A percentile compares a stretch with the other conserved stretches of the same genome.
Conservation (phyloP, 2,329 filamentous ascomycete species). For the Coniochaeta prunicola region DNA sequence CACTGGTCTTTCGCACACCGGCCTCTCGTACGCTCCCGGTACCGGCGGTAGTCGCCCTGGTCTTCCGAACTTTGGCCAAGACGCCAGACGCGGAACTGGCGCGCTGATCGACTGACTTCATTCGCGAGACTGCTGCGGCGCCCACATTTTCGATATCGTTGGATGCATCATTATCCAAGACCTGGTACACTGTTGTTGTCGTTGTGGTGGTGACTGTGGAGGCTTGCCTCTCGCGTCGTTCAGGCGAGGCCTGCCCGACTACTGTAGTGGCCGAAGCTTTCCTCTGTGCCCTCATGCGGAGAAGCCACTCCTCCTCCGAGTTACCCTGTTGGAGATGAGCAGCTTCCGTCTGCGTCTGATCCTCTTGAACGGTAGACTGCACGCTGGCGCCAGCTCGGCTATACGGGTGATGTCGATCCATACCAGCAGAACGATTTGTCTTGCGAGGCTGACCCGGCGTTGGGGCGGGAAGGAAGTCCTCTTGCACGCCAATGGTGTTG, state of each 20-base stretch:
- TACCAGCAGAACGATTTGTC: constrained; percentile 53
- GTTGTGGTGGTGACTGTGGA: constrained; percentile 72
- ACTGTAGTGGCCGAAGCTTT: constrained; percentile 60
- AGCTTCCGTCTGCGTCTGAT: not conserved
- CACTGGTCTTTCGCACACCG: constrained; percentile 57
- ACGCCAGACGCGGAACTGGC: constrained; percentile 47
- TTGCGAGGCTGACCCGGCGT: constrained; percentile 95
- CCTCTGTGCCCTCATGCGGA: constrained; percentile 64
- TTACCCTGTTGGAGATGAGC: not conserved
- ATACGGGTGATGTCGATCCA: constrained; percentile 69
- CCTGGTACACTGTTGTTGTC: constrained; percentile 44
- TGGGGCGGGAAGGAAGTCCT: constrained; percentile 89
- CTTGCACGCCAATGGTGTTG: constrained; percentile 60
- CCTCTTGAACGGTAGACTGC: constrained; percentile 24
- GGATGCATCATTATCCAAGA: constrained; percentile 60
- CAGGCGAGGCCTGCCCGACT: constrained; percentile 32
- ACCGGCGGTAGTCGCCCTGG: constrained; percentile 14
- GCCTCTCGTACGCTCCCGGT: constrained; percentile 45
- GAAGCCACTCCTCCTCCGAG: constrained; percentile 60
- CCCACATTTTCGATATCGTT: constrained; percentile 68
- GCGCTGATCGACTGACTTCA: constrained; percentile 48
- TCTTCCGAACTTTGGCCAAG: constrained; percentile 54
- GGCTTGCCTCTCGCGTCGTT: constrained; percentile 53
- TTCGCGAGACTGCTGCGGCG: constrained; percentile 35
- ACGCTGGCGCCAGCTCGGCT: constrained; percentile 33